Percentiles rank a stretch among this genome's conserved stretches.
phyloP scores from a whole-genome alignment of 2,329 filamentous ascomycete genomes.

The Amauroascus niger region DNA sequence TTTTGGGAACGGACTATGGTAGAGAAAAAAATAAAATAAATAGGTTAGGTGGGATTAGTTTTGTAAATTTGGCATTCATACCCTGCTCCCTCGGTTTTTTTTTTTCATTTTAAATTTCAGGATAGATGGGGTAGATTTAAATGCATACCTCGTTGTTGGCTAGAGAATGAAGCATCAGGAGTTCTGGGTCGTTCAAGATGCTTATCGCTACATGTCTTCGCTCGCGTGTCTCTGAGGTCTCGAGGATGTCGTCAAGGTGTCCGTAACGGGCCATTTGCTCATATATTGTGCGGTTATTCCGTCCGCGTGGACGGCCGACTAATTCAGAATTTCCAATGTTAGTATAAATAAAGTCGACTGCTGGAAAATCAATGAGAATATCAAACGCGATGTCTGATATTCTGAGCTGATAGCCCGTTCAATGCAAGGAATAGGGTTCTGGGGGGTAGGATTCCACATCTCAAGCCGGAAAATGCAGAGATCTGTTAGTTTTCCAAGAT shows the following conservation, averaged over 20 bases:
- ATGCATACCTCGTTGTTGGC: slow-evolving; percentile 30
- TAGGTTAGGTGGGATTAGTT: not conserved
- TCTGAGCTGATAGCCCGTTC: no score
- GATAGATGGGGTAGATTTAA: not conserved
- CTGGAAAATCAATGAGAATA: not conserved
- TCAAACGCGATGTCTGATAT: not conserved
- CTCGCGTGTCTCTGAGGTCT: slow-evolving; percentile 25
- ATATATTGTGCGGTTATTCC: not conserved
- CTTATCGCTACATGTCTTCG: slow-evolving; percentile 31
- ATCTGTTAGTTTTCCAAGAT: no score
- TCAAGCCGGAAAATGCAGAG: no score
- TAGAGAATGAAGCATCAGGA: slow-evolving; percentile 34
- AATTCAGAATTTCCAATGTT: not conserved
- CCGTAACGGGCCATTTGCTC: not conserved
- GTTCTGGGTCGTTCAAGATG: slow-evolving; percentile 32
- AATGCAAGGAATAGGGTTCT: not conserved
- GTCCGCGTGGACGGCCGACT: not conserved
- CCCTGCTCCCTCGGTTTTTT: not conserved
- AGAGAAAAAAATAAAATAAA: not conserved
- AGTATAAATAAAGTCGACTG: not conserved
- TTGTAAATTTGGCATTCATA: no score
- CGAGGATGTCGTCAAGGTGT: slow-evolving; percentile 8
- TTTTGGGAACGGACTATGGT: slow-evolving; percentile 31
- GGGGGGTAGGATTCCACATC: no score
- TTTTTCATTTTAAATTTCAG: not conserved